A percentile compares a stretch with the other conserved stretches of the same genome.
Evolutionary conservation across 164 flowering plant species (phyloP).

Genomic region (Nelumbo lutea): DNA sequence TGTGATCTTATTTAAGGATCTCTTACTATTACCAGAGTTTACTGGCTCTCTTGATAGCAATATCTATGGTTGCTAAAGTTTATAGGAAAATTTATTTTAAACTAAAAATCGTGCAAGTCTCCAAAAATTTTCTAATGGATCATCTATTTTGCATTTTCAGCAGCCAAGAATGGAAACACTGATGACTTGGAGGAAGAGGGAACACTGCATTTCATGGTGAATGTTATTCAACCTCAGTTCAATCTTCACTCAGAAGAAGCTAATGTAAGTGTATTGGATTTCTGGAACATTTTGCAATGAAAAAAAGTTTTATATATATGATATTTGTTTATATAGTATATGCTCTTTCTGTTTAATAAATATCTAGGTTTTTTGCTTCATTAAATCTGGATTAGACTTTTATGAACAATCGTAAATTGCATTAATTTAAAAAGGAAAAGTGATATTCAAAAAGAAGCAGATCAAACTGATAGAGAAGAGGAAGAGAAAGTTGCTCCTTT

Average conservation of each 20-base stretch:
- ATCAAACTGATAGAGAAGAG: no score
- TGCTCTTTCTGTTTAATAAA: no score
- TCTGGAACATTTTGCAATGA: not conserved
- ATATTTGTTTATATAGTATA: no score
- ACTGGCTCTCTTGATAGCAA: not conserved
- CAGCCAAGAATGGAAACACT: constrained; percentile 46
- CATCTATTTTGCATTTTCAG: constrained; percentile 7
- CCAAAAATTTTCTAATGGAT: not conserved
- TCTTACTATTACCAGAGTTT: not conserved
- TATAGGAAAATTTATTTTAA: no score
- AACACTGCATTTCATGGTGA: constrained; percentile 93
- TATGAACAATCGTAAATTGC: no score
- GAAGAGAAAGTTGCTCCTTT: no score
- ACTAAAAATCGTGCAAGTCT: not conserved
- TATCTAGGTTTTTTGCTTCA: no score
- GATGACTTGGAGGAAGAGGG: constrained; percentile 80
- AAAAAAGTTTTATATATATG: no score
- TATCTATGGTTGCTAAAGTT: not conserved
- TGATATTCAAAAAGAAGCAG: no score
- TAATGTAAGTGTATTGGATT: constrained; percentile 58
- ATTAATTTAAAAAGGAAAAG: no score
- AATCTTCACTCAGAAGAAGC: constrained; percentile 99
- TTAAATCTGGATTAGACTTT: no score
- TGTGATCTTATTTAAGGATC: not conserved
- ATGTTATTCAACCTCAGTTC: constrained; percentile 96